Conservation (phyloP, 441 rosid genomes). For the Jatropha podagrica region DNA sequence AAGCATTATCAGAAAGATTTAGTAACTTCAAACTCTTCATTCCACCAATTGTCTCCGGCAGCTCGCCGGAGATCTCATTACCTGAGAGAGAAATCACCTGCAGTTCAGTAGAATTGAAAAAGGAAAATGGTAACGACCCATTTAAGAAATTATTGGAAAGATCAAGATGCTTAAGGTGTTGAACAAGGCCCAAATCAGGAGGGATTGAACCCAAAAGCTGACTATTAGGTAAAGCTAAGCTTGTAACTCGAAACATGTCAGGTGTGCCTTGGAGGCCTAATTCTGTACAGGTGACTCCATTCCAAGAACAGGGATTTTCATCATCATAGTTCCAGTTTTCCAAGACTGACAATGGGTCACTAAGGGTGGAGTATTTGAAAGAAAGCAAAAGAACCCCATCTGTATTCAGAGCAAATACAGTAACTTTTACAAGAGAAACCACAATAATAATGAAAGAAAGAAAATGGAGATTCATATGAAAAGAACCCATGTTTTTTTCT, state of each 20-base stretch:
- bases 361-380: constrained; percentile 68
- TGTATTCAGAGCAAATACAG: constrained; percentile 51
- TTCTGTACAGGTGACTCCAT: constrained; percentile 60
- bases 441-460: constrained; percentile 29
- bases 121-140: constrained; percentile 63
- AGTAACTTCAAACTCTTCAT: constrained; percentile 48
- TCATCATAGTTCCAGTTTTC: constrained; percentile 77
- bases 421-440: constrained; percentile 24
- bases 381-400: constrained; percentile 76
- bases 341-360: constrained; percentile 64
- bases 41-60: constrained; percentile 40
- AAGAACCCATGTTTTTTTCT: constrained; percentile 34
- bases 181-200: constrained; percentile 45
- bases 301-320: constrained; percentile 79
- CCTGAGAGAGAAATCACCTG: constrained; percentile 59
- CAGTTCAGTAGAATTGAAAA: constrained; percentile 57
- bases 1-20: constrained; percentile 74
- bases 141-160: constrained; percentile 71
- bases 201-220: constrained; percentile 74
- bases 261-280: constrained; percentile 40
- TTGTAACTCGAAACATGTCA: constrained; percentile 60
- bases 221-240: constrained; percentile 60
- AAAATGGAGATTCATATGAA: constrained; percentile 19
- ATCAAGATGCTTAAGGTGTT: constrained; percentile 60
- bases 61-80: constrained; percentile 65